Base-by-base conservation (phyloP, 192 early-diverging fungal species). In the Coemansia javaensis region DNA sequence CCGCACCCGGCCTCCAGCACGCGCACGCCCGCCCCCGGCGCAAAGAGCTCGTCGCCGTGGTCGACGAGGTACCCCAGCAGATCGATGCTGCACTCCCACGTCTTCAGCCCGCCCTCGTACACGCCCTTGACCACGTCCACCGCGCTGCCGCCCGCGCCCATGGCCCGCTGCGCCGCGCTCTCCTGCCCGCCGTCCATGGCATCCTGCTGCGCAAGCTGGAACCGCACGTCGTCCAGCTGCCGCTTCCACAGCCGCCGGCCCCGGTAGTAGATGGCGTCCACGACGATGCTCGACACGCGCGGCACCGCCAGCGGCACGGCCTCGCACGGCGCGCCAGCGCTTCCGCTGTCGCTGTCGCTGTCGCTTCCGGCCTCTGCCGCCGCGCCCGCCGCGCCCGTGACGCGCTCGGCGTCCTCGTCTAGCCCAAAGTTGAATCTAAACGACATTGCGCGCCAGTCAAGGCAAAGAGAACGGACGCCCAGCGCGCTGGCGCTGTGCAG, bases 51-150 rank as follows among this genome's bases (percentile, higher is more conserved):
- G 11, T 58, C 47, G 15, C 52, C 55, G 18, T 80, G 61, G 15
- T 65, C 59, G 16, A 79, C 65, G 15, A 91, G 56, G 49, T 81
- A 90, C 37, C 79, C 60, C 15, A 93, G 79, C 40, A 98, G 66
- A 73, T 98, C 95, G 24, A 89, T 47, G 8, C 89, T 82, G 59
- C 93, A 94, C 57, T 98, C 95, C 95, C 95, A 98, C 0, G 95
- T 98, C 68, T 98, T 98, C 46, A 96, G 79, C 11, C 95, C 95
- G 32, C 83, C 95, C 59, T 96, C 95, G 53, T 98, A 98, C 4
- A 90, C 86, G 11, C 92, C 92, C 43, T 81, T 78, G 28, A 98
- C 82, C 5, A 98, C 59, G 64, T 98, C 95, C 9, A 79, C 47
- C 0, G 62, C 57, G 17, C 50, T 56, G 9, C 37, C 58, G 31